Conservation (phyloP, 495 filamentous ascomycete species). For the Aspergillus campestris region DNA sequence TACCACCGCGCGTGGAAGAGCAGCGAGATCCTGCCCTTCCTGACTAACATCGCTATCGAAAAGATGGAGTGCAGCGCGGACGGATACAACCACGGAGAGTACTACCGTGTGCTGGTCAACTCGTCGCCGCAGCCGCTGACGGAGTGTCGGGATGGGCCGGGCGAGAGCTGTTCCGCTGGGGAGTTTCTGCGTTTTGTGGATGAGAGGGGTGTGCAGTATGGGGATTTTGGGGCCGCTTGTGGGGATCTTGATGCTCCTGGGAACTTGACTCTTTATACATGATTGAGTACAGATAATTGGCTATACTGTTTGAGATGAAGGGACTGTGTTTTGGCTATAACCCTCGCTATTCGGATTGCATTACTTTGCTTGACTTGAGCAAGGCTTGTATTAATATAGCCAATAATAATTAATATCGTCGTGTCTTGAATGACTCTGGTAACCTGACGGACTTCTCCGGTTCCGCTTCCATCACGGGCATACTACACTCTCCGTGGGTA, state of each 20-base stretch:
- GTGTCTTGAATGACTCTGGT: too few relatives aligned
- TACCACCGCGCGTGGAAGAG: conserved; percentile 15
- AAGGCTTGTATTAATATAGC: too few relatives aligned
- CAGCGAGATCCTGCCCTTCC: conserved; percentile 12
- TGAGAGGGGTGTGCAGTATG: conserved; percentile 3
- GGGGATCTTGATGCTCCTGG: background rate
- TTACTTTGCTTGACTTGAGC: too few relatives aligned
- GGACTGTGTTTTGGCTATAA: too few relatives aligned
- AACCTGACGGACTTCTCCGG: too few relatives aligned
- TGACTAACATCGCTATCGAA: conserved; percentile 14
- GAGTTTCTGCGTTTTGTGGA: conserved; percentile 8
- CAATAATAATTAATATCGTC: too few relatives aligned
- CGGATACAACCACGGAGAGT: conserved; percentile 11
- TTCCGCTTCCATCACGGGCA: too few relatives aligned
- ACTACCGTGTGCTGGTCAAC: conserved; percentile 17
- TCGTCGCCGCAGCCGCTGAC: conserved; percentile 14
- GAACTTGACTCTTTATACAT: too few relatives aligned
- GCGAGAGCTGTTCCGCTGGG: conserved; percentile 11
- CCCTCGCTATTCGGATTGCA: too few relatives aligned
- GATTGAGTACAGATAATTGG: too few relatives aligned
- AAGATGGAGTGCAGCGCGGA: conserved; percentile 9
- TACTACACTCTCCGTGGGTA: too few relatives aligned
- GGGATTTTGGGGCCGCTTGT: conserved; percentile 10
- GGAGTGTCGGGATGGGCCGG: conserved; percentile 15
- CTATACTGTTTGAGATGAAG: too few relatives aligned